A percentile compares a stretch with the other conserved stretches of the same genome.
Conservation (phyloP, 305 asterid species). For the Vinca major region DNA sequence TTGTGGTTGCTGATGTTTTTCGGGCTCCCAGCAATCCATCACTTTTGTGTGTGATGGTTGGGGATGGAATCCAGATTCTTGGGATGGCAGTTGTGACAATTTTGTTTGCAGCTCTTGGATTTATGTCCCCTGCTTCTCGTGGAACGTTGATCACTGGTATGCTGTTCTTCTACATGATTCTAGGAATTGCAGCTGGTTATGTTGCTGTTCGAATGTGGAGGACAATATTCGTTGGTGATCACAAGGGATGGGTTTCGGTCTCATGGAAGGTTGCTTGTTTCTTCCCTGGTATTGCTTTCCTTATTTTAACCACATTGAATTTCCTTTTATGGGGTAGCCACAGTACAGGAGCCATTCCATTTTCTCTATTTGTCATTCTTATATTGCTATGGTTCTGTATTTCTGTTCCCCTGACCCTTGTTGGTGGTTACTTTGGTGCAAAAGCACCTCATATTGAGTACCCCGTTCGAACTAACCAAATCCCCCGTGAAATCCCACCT, state of each 20-base stretch:
- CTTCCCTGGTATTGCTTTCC: constrained; percentile 37
- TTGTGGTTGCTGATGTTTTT: constrained; percentile 38
- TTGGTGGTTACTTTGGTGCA: constrained; percentile 38
- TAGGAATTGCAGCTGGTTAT: constrained; percentile 37
- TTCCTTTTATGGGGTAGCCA: constrained; percentile 41
- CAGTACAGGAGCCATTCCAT: constrained; percentile 41
- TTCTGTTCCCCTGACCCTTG: constrained; percentile 37
- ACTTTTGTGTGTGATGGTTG: constrained; percentile 38
- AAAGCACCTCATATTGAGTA: constrained; percentile 37
- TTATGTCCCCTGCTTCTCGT: constrained; percentile 45
- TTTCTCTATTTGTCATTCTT: constrained; percentile 32
- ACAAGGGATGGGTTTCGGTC: constrained; percentile 36
- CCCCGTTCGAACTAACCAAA: constrained; percentile 37
- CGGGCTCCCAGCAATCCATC: constrained; percentile 32
- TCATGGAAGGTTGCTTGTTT: constrained; percentile 38
- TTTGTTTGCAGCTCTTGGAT: constrained; percentile 38
- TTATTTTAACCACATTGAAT: constrained; percentile 29
- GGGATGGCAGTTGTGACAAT: constrained; percentile 40
- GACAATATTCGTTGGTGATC: constrained; percentile 31
- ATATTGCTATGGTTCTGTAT: constrained; percentile 41
- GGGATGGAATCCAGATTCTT: constrained; percentile 34
- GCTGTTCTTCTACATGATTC: constrained; percentile 36
- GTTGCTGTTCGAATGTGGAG: constrained; percentile 41
- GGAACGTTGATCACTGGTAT: constrained; percentile 40
- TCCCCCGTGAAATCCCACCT: constrained; percentile 39